Conservation (phyloP, 495 filamentous ascomycete species). For the Paragyromitra xinjiangensis region DNA sequence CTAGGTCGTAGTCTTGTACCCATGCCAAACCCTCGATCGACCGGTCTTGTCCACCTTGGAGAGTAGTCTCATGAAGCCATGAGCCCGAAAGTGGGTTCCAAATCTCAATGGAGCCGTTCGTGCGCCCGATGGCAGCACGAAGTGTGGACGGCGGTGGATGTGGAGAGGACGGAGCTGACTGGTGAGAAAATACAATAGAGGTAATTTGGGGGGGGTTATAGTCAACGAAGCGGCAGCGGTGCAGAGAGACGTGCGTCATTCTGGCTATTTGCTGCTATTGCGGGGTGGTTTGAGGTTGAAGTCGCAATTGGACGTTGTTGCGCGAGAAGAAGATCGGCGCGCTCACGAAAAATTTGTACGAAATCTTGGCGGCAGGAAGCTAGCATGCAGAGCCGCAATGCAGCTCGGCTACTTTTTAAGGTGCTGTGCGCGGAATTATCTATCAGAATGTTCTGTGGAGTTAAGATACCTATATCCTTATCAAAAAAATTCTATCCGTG, state of each 20-base stretch:
- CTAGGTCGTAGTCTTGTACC: slow-evolving; percentile 83
- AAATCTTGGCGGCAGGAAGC: slow-evolving; percentile 25
- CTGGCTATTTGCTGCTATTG: slow-evolving; percentile 11
- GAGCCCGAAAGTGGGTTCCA: slow-evolving; percentile 89
- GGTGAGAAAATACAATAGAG: slow-evolving; percentile 90
- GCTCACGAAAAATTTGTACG: slow-evolving; percentile 40
- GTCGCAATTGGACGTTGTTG: slow-evolving; percentile 18
- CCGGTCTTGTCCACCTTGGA: slow-evolving; percentile 83
- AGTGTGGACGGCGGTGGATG: slow-evolving; percentile 67
- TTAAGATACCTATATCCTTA: neutral
- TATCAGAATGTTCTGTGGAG: neutral
- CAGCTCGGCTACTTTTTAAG: slow-evolving; percentile 2
- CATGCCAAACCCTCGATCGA: slow-evolving; percentile 91
- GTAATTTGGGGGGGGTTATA: slow-evolving; percentile 94
- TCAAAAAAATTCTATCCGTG: neutral
- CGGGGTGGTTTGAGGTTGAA: slow-evolving; percentile 6
- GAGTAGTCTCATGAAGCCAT: slow-evolving; percentile 89
- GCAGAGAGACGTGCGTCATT: slow-evolving; percentile 76
- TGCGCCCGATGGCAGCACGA: slow-evolving; percentile 86
- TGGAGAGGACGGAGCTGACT: slow-evolving; percentile 66
- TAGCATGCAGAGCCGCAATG: slow-evolving; percentile 45
- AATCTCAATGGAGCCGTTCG: slow-evolving; percentile 96
- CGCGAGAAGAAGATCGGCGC: slow-evolving; percentile 7
- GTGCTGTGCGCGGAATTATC: neutral
- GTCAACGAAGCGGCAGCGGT: slow-evolving; percentile 96